phyloP scores from a whole-genome alignment of 257 asterid genomes.

The Lantana camara region DNA sequence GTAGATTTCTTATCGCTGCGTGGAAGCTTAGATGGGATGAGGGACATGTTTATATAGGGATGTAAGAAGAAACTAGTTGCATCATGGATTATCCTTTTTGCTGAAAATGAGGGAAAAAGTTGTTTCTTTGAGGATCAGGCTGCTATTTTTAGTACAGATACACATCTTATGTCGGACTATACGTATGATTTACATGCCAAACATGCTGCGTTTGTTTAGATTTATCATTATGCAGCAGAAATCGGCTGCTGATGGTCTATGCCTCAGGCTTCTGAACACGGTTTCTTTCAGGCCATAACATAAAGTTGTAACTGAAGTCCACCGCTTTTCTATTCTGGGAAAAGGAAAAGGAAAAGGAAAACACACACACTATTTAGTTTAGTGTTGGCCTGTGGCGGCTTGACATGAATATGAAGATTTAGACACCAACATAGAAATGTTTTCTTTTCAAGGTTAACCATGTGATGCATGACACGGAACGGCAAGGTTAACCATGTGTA shows the following conservation, averaged over 20 bases:
- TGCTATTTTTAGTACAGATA: slow-evolving; percentile 44
- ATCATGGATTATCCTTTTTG: slow-evolving; percentile 10
- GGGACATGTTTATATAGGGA: slow-evolving; percentile 27
- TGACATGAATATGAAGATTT: too few relatives aligned
- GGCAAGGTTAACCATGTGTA: too few relatives aligned
- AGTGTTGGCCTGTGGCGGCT: too few relatives aligned
- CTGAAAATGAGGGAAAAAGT: slow-evolving; percentile 39
- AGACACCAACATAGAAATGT: too few relatives aligned
- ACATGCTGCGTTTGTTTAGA: slow-evolving; percentile 29
- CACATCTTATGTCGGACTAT: slow-evolving; percentile 14
- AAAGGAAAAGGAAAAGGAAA: too few relatives aligned
- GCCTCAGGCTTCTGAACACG: slow-evolving; percentile 30
- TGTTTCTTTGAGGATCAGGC: slow-evolving; percentile 16
- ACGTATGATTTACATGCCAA: not conserved
- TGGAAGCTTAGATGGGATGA: not conserved
- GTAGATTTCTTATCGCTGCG: not conserved
- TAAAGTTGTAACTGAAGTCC: not conserved
- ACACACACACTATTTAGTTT: too few relatives aligned
- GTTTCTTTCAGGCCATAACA: slow-evolving; percentile 23
- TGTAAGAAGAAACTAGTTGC: slow-evolving; percentile 27
- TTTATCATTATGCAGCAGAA: slow-evolving; percentile 27
- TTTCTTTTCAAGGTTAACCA: too few relatives aligned
- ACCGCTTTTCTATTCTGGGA: slow-evolving; percentile 15
- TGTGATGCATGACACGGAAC: too few relatives aligned
- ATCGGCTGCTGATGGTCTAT: slow-evolving; percentile 32